Percentiles rank a stretch among this genome's conserved stretches.
phyloP scores from a whole-genome alignment of 805 yeast genomes.

The Lipomyces yamanashiensis region DNA sequence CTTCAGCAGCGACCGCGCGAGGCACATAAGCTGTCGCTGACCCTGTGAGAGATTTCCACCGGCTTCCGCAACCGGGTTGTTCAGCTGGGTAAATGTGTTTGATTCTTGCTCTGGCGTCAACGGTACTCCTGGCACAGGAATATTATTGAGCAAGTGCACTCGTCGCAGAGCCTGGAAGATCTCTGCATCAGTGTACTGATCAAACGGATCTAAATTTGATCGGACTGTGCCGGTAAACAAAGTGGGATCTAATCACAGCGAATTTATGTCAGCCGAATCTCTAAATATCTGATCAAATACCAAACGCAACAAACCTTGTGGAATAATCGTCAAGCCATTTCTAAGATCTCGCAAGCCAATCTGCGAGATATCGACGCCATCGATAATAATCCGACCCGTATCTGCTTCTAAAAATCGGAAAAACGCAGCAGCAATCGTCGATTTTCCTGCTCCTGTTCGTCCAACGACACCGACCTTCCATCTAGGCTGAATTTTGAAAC shows the following conservation, averaged over 20 bases:
- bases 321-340: constrained; percentile 68
- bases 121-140: constrained; percentile 1
- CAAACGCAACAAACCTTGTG: constrained; percentile 73
- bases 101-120: constrained; percentile 12
- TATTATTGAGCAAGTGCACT: constrained; percentile 20
- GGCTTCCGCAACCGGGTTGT: constrained; percentile 64
- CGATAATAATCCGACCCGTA: constrained; percentile 62
- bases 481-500: constrained; percentile 77
- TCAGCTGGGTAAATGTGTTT: constrained; percentile 56
- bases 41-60: constrained; percentile 85
- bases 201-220: constrained; percentile 73
- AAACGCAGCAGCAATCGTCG: constrained; percentile 92
- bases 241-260: constrained; percentile 70
- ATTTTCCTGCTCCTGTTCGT: constrained; percentile 98
- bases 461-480: constrained; percentile 94
- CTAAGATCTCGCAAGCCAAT: constrained; percentile 69
- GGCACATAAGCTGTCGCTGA: constrained; percentile 82
- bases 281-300: constrained; percentile 46
- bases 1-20: constrained; percentile 77
- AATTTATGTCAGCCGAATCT: constrained; percentile 63
- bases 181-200: constrained; percentile 58
- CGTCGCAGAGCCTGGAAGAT: constrained; percentile 39
- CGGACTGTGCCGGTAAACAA: constrained; percentile 72
- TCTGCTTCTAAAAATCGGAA: constrained; percentile 66
- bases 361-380: constrained; percentile 64